Conservation (phyloP, 306 rosid genomes). For the Cucurbita pepo region DNA sequence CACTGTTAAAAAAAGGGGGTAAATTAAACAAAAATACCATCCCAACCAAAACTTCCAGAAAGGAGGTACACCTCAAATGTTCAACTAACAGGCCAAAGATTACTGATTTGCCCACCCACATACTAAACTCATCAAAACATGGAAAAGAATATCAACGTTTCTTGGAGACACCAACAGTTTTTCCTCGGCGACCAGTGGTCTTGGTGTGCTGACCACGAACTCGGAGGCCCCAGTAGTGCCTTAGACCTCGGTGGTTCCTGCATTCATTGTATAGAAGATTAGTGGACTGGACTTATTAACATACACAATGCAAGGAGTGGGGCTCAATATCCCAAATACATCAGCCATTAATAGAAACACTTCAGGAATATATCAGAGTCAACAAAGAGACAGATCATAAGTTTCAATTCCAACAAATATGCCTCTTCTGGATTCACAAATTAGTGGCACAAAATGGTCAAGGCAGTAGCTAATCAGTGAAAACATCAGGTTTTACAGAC, state of each 20-base stretch:
- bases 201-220: constrained; percentile 99
- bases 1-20: background rate
- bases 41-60: background rate
- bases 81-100: constrained; percentile 6
- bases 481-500: background rate
- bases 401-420: background rate
- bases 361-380: background rate
- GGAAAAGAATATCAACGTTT: constrained; percentile 38
- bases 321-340: background rate
- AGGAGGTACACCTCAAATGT: background rate
- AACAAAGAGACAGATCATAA: background rate
- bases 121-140: background rate
- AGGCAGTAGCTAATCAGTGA: background rate
- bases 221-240: constrained; percentile 99
- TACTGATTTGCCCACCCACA: constrained; percentile 1
- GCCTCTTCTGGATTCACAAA: background rate
- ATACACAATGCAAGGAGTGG: background rate
- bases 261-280: background rate
- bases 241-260: constrained; percentile 98
- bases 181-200: constrained; percentile 95
- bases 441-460: background rate
- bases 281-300: background rate
- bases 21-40: background rate
- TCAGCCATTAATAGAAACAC: background rate
- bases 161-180: constrained; percentile 98